Evolutionary conservation across 2,329 filamentous ascomycete species (phyloP).

Genomic region (Chaetomium strumarium): DNA sequence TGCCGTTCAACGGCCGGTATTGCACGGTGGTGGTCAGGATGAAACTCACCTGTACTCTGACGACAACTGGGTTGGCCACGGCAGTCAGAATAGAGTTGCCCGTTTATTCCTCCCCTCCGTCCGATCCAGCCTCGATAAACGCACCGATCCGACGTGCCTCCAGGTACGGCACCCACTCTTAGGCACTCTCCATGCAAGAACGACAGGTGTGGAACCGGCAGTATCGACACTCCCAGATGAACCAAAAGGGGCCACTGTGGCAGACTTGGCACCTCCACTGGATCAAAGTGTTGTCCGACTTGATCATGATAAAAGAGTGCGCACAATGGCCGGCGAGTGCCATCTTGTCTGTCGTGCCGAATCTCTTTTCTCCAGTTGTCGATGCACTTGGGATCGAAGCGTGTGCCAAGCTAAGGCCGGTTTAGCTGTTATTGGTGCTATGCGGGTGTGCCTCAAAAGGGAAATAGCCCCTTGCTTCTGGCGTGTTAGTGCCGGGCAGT

Average conservation of each 20-base stretch:
- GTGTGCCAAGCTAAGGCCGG: conserved; percentile 10
- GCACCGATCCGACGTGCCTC: background rate
- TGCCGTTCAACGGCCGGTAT: conserved; percentile 11
- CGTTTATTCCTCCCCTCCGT: background rate
- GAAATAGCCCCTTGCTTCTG: conserved; percentile 15
- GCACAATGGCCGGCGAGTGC: conserved; percentile 49
- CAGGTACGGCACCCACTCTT: conserved; percentile 7
- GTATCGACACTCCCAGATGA: conserved; percentile 63
- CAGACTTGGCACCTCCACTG: conserved; percentile 58
- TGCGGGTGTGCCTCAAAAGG: conserved; percentile 13
- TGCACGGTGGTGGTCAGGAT: conserved; percentile 7
- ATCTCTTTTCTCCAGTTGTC: background rate
- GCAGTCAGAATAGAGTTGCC: background rate
- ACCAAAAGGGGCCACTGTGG: conserved; percentile 59
- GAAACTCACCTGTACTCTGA: conserved; percentile 19
- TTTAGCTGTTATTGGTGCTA: conserved; percentile 4
- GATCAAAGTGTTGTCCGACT: conserved; percentile 59
- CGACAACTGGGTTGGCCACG: conserved; percentile 12
- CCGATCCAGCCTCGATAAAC: background rate
- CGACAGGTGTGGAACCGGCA: conserved; percentile 63
- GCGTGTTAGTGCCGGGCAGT: conserved; percentile 17
- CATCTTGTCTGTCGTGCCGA: conserved; percentile 33
- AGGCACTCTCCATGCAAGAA: conserved; percentile 45
- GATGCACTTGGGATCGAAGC: conserved; percentile 4
- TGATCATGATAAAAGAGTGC: conserved; percentile 60